Conservation (phyloP, 768 basidiomycete species). For the Amanita subjunquillea region DNA sequence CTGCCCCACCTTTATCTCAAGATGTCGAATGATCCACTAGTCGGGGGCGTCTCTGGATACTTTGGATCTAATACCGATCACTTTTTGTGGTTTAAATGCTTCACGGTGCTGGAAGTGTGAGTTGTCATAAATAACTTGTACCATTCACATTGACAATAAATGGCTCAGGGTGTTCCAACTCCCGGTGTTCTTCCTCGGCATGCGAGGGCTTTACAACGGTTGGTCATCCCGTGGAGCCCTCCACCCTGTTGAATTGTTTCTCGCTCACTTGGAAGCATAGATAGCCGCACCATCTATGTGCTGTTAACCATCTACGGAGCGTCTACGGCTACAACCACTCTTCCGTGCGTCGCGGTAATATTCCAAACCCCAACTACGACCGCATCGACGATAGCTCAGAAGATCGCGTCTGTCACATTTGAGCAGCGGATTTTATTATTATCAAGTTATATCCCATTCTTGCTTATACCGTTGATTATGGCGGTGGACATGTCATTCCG, state of each 20-base stretch:
- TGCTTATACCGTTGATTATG: constrained; percentile 62
- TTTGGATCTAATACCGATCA: constrained; percentile 22
- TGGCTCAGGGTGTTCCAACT: constrained; percentile 55
- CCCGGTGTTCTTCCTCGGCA: constrained; percentile 68
- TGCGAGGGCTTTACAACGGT: constrained; percentile 50
- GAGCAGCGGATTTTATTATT: constrained; percentile 51
- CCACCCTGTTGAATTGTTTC: neutral
- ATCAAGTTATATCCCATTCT: constrained; percentile 67
- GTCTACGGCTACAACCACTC: constrained; percentile 67
- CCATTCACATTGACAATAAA: neutral
- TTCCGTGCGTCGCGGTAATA: constrained; percentile 58
- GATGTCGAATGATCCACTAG: constrained; percentile 58
- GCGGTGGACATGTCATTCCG: constrained; percentile 58
- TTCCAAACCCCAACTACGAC: constrained; percentile 39
- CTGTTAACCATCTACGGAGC: constrained; percentile 68
- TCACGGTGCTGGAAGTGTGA: constrained; percentile 52
- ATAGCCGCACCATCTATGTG: constrained; percentile 41
- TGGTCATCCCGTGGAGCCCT: neutral
- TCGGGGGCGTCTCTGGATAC: constrained; percentile 39
- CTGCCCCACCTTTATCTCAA: constrained; percentile 41
- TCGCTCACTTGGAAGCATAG: constrained; percentile 17
- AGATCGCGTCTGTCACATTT: constrained; percentile 29
- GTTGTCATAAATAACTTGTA: constrained; percentile 12
- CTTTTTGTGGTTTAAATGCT: constrained; percentile 56
- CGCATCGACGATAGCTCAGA: constrained; percentile 12